These are phyloP conservation scores for Leccinum ponderosum DNA, from an alignment of 1,284 basidiomycete genomes.

Conservation along the genomic window DNA sequence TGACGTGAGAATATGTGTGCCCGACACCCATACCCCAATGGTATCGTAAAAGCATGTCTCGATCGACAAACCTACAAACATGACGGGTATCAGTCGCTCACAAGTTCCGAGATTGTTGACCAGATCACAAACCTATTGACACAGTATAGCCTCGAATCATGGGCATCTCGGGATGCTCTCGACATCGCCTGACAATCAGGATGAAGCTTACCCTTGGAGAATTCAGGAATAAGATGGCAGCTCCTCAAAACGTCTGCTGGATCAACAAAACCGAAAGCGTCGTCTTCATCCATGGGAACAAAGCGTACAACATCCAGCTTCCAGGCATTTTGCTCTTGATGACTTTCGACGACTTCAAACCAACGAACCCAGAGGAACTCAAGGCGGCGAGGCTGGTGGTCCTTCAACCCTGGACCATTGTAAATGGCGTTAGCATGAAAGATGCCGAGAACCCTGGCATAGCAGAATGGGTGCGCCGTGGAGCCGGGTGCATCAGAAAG, in stretches of 20 bases:
- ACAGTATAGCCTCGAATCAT: background rate
- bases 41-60: background rate
- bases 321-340: background rate
- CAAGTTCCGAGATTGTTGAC: background rate
- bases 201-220: background rate
- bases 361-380: background rate
- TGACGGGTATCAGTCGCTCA: background rate
- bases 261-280: background rate
- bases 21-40: background rate
- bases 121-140: background rate
- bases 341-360: background rate
- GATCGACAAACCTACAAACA: background rate
- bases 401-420: background rate
- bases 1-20: background rate
- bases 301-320: background rate
- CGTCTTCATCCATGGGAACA: background rate
- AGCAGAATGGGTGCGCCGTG: background rate
- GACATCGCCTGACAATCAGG: background rate
- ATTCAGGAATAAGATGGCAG: background rate
- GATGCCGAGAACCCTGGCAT: background rate
- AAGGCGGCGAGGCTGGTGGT: background rate
- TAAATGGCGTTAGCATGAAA: background rate
- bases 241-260: background rate
- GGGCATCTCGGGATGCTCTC: background rate
- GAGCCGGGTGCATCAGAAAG: background rate